Evolutionary conservation across 1,284 basidiomycete species (phyloP), one percentile per base, ranked within the genome.

Genomic region (Cystobasidium pallidum): DNA sequence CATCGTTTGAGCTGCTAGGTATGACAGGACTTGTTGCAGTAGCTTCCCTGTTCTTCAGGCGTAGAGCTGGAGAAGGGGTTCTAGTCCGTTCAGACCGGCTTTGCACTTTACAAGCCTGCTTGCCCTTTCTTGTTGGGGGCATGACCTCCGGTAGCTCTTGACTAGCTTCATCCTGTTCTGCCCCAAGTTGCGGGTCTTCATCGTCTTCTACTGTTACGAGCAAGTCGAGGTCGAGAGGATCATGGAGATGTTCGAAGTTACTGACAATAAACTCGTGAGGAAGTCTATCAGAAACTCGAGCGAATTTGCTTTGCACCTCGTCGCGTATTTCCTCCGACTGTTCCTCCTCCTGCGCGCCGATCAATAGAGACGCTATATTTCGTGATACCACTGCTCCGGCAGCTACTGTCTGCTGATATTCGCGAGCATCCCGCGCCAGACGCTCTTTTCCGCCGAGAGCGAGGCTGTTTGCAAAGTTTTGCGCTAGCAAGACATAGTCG

Each of bases 401-500:
- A 61, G 58, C n/a, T 41, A 41, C n/a, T 21, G 15, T 26, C 58
- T 45, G 36, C 28, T 45, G 58, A 26, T 66, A 68, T 11, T 8
- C 51, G 28, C 64, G 10, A 17, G 74, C 74, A 41, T 77, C 76
- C 15, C 1, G 26, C 2, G 47, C 36, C 13, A 82, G 77, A 2
- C 70, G 66, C 3, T 76, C 76, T 21, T 78, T 76, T 3, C 79
- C 80, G 0, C 81, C 80, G 1, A 58, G 77, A 54, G 76, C 52
- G 74, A 91, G 80, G 74, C 84, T 87, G 28, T 83, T 82, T 0
- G 81, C 81, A 77, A 94, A 92, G 81, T 90, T 87, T 71, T 93
- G 86, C 66, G 84, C 86, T 0, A 84, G 84, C 85, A 88, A 90
- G 76, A 93, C 91, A 4, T 90, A 82, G 2, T 88, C 58, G 52